Conservation (phyloP, 202 grass and related monocot genomes). For the Carex arenaria region DNA sequence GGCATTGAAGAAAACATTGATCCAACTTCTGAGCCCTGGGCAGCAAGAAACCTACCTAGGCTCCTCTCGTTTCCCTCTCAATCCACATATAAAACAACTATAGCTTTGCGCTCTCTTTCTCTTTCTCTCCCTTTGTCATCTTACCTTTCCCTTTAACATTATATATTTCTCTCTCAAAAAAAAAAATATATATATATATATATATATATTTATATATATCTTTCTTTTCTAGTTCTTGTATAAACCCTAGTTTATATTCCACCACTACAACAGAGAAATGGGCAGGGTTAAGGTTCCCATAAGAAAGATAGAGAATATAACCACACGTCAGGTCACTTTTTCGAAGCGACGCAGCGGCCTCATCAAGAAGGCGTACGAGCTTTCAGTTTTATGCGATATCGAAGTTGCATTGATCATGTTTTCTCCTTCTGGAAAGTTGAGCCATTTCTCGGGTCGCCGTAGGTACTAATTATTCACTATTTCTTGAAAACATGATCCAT, state of each 20-base stretch:
- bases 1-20: neutral
- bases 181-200: too few relatives aligned
- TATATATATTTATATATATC: neutral
- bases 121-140: neutral
- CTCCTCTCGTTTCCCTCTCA: slow-evolving; percentile 12
- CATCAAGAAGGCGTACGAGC: slow-evolving; percentile 83
- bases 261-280: slow-evolving; percentile 21
- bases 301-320: slow-evolving; percentile 45
- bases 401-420: slow-evolving; percentile 66
- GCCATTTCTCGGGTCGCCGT: slow-evolving; percentile 53
- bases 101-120: neutral
- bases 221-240: neutral
- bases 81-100: neutral
- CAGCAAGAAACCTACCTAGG: slow-evolving; percentile 16
- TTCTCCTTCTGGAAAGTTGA: slow-evolving; percentile 53
- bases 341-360: slow-evolving; percentile 74
- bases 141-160: neutral
- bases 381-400: slow-evolving; percentile 72
- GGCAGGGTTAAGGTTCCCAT: slow-evolving; percentile 65
- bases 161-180: neutral
- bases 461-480: slow-evolving; percentile 22
- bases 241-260: neutral
- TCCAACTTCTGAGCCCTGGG: neutral
- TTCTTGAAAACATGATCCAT: neutral
- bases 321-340: slow-evolving; percentile 76